A percentile compares a stretch with the other conserved stretches of the same genome.
Conservation (phyloP, 495 filamentous ascomycete genomes). For the Halenospora varia region DNA sequence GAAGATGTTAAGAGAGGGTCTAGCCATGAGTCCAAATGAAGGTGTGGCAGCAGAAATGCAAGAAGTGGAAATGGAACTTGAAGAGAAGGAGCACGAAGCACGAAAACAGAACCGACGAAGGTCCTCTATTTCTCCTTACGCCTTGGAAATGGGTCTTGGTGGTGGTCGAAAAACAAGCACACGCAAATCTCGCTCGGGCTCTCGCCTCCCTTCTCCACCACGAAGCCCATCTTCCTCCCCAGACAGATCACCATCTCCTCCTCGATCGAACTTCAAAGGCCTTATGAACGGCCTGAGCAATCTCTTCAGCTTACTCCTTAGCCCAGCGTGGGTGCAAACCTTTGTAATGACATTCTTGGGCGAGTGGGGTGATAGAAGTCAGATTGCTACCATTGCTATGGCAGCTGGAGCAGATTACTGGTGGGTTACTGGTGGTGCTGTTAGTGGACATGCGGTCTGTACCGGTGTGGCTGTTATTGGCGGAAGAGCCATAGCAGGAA, state of each 20-base stretch:
- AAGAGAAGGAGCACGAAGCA: slow-evolving; percentile 82
- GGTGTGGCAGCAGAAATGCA: slow-evolving; percentile 94
- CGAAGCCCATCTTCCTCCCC: slow-evolving; percentile 57
- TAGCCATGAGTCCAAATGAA: slow-evolving; percentile 80
- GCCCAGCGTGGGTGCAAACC: slow-evolving; percentile 97
- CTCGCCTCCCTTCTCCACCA: slow-evolving; percentile 54
- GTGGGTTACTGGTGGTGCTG: slow-evolving; percentile 93
- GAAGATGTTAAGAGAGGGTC: slow-evolving; percentile 81
- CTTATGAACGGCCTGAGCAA: slow-evolving; percentile 67
- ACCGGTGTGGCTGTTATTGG: slow-evolving; percentile 92
- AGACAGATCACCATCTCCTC: slow-evolving; percentile 39
- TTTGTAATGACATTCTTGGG: slow-evolving; percentile 99
- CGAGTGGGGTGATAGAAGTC: slow-evolving; percentile 96
- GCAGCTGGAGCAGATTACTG: slow-evolving; percentile 97
- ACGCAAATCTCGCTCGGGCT: slow-evolving; percentile 55
- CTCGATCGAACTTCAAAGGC: slow-evolving; percentile 31
- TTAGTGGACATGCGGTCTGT: slow-evolving; percentile 82
- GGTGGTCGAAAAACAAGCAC: slow-evolving; percentile 23
- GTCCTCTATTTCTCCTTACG: slow-evolving; percentile 58
- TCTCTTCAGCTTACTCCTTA: slow-evolving; percentile 79
- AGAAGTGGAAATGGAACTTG: slow-evolving; percentile 91
- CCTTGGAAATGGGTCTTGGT: slow-evolving; percentile 59
- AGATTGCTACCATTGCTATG: slow-evolving; percentile 99
- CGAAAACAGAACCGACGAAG: slow-evolving; percentile 48
- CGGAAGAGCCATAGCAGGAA: slow-evolving; percentile 85